phyloP scores from a whole-genome alignment of 495 filamentous ascomycete genomes.

The Thermothielavioides terrestris region DNA sequence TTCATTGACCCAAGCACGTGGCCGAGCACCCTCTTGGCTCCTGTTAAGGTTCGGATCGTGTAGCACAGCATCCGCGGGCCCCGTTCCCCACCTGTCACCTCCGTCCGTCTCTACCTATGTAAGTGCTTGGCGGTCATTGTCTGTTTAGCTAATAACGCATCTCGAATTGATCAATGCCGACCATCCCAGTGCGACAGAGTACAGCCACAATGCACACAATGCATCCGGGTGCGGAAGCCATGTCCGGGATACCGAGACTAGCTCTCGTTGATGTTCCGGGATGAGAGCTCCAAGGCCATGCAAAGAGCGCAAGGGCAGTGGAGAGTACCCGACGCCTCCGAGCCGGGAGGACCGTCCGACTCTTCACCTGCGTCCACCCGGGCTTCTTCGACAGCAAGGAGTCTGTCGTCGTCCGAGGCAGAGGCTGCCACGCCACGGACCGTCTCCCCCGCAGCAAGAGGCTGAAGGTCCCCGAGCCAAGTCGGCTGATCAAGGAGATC shows the following conservation, averaged over 20 bases:
- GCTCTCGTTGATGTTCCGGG: slow-evolving; percentile 61
- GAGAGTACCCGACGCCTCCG: slow-evolving; percentile 24
- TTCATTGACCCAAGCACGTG: no score
- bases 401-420: slow-evolving; percentile 3
- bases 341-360: slow-evolving; percentile 17
- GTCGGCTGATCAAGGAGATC: slow-evolving; percentile 13
- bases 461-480: background rate
- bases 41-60: background rate
- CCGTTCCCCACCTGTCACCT: background rate
- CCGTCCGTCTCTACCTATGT: background rate
- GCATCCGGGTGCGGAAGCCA: slow-evolving; percentile 43
- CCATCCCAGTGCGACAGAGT: slow-evolving; percentile 56
- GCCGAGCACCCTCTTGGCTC: no score
- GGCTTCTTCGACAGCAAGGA: slow-evolving; percentile 6
- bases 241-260: slow-evolving; percentile 65
- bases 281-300: slow-evolving; percentile 61
- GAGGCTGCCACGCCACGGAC: slow-evolving; percentile 6
- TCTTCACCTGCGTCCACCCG: slow-evolving; percentile 23
- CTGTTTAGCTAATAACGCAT: background rate
- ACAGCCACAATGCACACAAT: slow-evolving; percentile 58
- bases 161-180: slow-evolving; percentile 9
- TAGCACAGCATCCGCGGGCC: slow-evolving; percentile 15
- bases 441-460: background rate
- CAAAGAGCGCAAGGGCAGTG: slow-evolving; percentile 52
- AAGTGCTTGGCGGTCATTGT: background rate